These are phyloP conservation scores for Erigeron canadensis DNA, from an alignment of 129 eudicot genomes.

Conservation along the genomic window DNA sequence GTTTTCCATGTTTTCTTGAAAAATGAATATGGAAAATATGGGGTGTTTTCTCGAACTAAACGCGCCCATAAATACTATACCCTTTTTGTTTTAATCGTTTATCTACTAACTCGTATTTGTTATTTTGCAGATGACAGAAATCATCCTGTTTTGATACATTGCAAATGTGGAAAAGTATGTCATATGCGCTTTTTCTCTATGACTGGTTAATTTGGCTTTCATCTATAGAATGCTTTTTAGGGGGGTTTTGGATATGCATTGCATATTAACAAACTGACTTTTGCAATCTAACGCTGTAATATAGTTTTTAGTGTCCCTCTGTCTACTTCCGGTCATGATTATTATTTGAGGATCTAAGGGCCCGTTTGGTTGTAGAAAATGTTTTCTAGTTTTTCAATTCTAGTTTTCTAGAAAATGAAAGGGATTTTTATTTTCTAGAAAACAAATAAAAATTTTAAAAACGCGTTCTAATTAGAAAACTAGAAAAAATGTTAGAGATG, in stretches of 20 bases:
- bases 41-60: no score
- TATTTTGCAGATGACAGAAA: constrained; percentile 55
- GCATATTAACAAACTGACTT: neutral
- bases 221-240: neutral
- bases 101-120: no score
- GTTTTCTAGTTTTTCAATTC: no score
- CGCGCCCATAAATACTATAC: neutral
- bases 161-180: constrained; percentile 69
- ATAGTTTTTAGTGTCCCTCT: neutral
- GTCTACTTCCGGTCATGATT: neutral
- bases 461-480: no score
- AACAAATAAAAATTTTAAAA: no score
- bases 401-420: no score
- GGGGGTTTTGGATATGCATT: neutral
- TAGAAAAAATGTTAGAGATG: no score
- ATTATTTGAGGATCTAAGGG: neutral
- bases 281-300: neutral
- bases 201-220: neutral
- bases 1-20: no score
- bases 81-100: no score
- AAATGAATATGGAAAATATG: no score
- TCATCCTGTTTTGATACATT: constrained; percentile 61
- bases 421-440: no score
- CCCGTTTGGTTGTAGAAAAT: no score
- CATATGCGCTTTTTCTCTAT: neutral